These are phyloP conservation scores for Leishmania major DNA, from an alignment of 208 protist species.

Conservation along the genomic window DNA sequence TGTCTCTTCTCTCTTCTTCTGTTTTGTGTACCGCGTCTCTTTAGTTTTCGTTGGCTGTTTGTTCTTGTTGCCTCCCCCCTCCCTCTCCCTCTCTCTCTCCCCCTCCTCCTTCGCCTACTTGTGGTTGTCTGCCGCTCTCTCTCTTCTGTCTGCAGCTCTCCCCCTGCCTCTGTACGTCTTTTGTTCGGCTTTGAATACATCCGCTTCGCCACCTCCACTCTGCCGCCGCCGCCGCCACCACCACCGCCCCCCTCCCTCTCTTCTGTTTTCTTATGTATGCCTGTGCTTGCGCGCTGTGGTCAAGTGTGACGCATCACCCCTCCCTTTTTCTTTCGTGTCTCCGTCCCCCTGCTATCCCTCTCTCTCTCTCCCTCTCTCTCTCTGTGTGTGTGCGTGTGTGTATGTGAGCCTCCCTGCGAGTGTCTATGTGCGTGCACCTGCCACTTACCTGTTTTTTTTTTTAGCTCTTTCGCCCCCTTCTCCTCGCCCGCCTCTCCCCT, in stretches of 20 bases:
- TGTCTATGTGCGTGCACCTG: neutral
- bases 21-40: neutral
- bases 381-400: no score
- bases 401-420: neutral
- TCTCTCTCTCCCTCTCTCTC: neutral
- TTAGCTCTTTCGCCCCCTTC: neutral
- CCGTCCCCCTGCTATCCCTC: neutral
- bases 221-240: neutral
- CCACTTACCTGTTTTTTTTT: neutral
- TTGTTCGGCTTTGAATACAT: no score
- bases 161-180: neutral
- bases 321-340: neutral
- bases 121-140: neutral
- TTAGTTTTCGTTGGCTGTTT: neutral
- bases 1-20: neutral
- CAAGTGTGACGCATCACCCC: neutral
- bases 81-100: neutral
- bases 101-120: neutral
- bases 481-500: neutral
- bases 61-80: neutral
- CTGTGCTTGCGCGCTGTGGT: neutral
- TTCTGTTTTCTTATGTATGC: neutral
- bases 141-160: neutral
- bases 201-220: neutral
- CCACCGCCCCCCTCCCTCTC: neutral